phyloP scores from a whole-genome alignment of 1,139 yeast genomes.

The Spencermartinsiella ligniputridi region DNA sequence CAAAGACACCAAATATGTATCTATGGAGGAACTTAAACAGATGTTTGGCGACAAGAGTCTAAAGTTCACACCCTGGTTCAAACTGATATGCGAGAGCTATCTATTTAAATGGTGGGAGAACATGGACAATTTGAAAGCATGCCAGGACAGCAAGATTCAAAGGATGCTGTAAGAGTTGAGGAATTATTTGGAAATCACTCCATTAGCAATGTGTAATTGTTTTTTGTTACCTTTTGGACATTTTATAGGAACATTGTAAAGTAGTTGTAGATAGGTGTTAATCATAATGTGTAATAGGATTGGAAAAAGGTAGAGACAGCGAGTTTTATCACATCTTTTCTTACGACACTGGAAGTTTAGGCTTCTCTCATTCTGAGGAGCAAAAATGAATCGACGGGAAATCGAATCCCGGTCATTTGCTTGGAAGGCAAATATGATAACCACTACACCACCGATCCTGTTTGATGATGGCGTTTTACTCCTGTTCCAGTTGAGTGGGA shows the following conservation, averaged over 20 bases:
- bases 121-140: conserved; percentile 51
- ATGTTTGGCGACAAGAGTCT: conserved; percentile 66
- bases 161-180: conserved; percentile 20
- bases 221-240: too few species aligned
- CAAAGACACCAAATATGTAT: conserved; percentile 72
- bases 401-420: conserved; percentile 76
- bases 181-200: too few species aligned
- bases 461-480: too few species aligned
- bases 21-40: conserved; percentile 55
- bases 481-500: too few species aligned
- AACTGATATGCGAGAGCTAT: conserved; percentile 85
- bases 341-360: too few species aligned
- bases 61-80: conserved; percentile 96
- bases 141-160: conserved; percentile 31
- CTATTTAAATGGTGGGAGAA: conserved; percentile 92
- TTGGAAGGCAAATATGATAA: conserved; percentile 60
- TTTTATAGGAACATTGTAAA: too few species aligned
- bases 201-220: too few species aligned
- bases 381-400: conserved; percentile 62
- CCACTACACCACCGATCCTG: conserved; percentile 41
- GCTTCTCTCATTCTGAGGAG: too few species aligned
- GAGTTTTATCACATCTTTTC: too few species aligned
- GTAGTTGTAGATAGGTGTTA: too few species aligned
- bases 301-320: too few species aligned
- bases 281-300: too few species aligned